Evolutionary conservation across 495 filamentous ascomycete species (phyloP).

Genomic region (Amniculicola lignicola): DNA sequence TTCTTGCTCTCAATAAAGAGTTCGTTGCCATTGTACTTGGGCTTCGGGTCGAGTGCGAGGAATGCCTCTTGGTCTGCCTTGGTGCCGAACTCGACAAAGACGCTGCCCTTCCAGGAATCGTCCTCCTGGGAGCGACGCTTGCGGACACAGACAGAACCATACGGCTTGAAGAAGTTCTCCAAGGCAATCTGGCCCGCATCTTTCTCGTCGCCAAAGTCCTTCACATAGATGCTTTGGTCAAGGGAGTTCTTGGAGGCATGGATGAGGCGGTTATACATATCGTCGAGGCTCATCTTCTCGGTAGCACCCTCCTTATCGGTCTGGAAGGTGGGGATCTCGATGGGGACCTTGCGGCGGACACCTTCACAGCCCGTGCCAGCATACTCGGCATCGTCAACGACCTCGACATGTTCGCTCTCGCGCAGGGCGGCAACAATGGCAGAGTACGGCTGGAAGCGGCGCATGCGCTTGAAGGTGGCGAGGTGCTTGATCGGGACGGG

Average conservation of each 20-base stretch:
- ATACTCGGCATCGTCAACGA: conserved; percentile 57
- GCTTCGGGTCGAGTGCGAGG: conserved; percentile 72
- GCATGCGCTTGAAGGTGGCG: conserved; percentile 89
- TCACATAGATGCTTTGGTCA: conserved; percentile 66
- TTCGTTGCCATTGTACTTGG: conserved; percentile 70
- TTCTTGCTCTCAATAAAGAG: conserved; percentile 79
- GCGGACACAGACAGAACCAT: conserved; percentile 77
- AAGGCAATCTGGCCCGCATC: conserved; percentile 83
- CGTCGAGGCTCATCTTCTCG: conserved; percentile 49
- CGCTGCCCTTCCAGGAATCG: conserved; percentile 79
- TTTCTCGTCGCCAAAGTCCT: conserved; percentile 83
- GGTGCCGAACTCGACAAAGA: conserved; percentile 85
- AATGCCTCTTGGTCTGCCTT: conserved; percentile 75
- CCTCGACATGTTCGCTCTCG: conserved; percentile 63
- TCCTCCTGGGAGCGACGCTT: conserved; percentile 66
- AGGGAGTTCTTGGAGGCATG: not conserved
- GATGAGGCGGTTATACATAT: conserved; percentile 50
- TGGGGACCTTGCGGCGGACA: conserved; percentile 70
- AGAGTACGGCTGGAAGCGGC: conserved; percentile 76
- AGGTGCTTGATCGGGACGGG: conserved; percentile 72
- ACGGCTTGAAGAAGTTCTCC: conserved; percentile 82
- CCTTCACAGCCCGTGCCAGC: conserved; percentile 42
- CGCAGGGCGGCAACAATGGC: conserved; percentile 79
- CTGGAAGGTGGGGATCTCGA: conserved; percentile 48
- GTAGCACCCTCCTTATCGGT: conserved; percentile 42